A percentile compares a stretch with the other conserved stretches of the same genome.
Evolutionary conservation across 2,329 filamentous ascomycete genomes (phyloP).

Genomic region (Fusarium solani-melongenae): DNA sequence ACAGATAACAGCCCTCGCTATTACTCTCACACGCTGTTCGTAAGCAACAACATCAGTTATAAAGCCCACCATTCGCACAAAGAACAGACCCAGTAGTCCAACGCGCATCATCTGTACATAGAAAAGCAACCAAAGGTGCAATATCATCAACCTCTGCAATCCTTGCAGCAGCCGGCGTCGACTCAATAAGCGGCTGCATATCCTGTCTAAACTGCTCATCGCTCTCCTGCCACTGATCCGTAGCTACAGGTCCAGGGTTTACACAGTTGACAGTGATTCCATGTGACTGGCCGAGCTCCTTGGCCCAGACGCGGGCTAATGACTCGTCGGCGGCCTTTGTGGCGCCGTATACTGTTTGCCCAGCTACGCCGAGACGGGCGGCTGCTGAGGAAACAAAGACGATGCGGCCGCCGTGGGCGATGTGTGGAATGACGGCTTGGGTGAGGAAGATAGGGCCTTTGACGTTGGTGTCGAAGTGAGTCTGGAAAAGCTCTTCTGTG

Average conservation of each 20-base stretch:
- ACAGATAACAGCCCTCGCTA: neutral
- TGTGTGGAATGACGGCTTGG: slow-evolving; percentile 44
- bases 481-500: slow-evolving; percentile 16
- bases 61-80: slow-evolving; percentile 45
- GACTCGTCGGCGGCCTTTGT: slow-evolving; percentile 50
- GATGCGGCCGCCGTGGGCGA: slow-evolving; percentile 46
- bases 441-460: slow-evolving; percentile 47
- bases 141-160: slow-evolving; percentile 47
- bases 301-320: slow-evolving; percentile 44
- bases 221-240: slow-evolving; percentile 42
- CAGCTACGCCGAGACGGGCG: slow-evolving; percentile 45
- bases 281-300: slow-evolving; percentile 46
- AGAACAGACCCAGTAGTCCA: slow-evolving; percentile 47
- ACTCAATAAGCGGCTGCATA: slow-evolving; percentile 47
- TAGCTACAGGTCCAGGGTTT: slow-evolving; percentile 46
- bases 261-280: slow-evolving; percentile 47
- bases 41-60: slow-evolving; percentile 6
- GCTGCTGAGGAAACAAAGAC: slow-evolving; percentile 49
- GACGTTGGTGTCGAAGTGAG: slow-evolving; percentile 38
- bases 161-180: slow-evolving; percentile 45
- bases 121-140: slow-evolving; percentile 46
- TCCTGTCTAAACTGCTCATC: slow-evolving; percentile 45
- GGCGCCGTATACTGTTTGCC: slow-evolving; percentile 47
- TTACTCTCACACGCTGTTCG: neutral
- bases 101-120: slow-evolving; percentile 43